Percentiles rank a stretch among this genome's conserved stretches.
Evolutionary conservation across 164 flowering plant species (phyloP).

Genomic region (Platanus orientalis): DNA sequence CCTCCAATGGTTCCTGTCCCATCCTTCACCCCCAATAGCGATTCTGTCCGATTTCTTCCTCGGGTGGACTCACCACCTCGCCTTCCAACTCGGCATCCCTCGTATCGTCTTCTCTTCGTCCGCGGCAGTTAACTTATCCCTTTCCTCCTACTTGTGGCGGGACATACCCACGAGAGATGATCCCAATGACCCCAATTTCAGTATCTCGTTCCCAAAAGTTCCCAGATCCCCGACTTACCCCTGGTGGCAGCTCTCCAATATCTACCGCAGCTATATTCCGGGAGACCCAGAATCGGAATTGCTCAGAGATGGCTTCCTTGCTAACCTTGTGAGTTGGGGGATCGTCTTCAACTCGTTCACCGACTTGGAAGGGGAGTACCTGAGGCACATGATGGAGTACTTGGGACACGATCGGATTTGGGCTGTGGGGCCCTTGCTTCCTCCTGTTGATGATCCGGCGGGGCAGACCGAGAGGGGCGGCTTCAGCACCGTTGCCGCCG

Average conservation of each 20-base stretch:
- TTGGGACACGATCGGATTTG: no score
- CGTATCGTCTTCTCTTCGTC: conserved; percentile 29
- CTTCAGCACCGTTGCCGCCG: no score
- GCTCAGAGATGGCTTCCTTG: background rate
- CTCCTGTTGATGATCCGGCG: no score
- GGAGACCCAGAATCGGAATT: conserved; percentile 26
- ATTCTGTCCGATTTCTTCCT: no score
- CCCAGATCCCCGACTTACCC: conserved; percentile 32
- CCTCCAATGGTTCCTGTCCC: conserved; percentile 19
- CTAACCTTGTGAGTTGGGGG: background rate
- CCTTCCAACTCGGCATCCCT: conserved; percentile 21
- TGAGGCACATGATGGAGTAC: background rate
- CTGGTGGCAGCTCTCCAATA: conserved; percentile 32
- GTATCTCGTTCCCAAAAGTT: conserved; percentile 15
- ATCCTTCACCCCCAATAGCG: conserved; percentile 19
- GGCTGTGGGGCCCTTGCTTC: no score
- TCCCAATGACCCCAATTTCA: conserved; percentile 1
- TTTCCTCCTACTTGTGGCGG: conserved; percentile 19
- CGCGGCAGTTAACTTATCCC: conserved; percentile 22
- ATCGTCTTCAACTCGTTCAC: background rate
- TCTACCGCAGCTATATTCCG: conserved; percentile 20
- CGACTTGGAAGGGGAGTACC: conserved; percentile 2
- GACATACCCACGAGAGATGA: conserved; percentile 11
- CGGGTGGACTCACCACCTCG: no score
- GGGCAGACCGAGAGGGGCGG: no score